Evolutionary conservation across 2,329 filamentous ascomycete species (phyloP), one percentile per base, ranked within the genome.

Genomic region (Apiospora saccharicola): DNA sequence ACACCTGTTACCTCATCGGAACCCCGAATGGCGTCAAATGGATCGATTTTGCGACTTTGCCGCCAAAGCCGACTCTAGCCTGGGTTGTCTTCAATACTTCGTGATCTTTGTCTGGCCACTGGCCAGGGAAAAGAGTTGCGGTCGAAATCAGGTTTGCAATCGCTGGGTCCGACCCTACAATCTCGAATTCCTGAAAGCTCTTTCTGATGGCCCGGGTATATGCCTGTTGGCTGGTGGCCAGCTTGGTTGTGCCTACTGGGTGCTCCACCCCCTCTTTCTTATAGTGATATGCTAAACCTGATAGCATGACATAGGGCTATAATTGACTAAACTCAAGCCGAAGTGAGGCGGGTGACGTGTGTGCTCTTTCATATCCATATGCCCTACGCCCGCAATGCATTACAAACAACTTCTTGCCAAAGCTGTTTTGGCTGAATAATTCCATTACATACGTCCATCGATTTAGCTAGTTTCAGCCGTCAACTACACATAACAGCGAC

Each of bases 291-390:
- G 57, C 57, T 64, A 64, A 64, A 41, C 34, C 34, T 37, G 57
- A n/a, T 64, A 64, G 57, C 57, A 64, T 64, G 57, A 41, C 57
- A 64, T 64, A 64, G 22, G 57, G 57, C 57, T 64, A 64, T 41
- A 14, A 64, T n/a, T 64, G 57, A 64, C 57, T 64, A 41, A 64
- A 41, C 57, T 64, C 30, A 64, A 64, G n/a, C 19, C 34, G 10
- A 41, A 24, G 57, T 41, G 57, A 64, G 57, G 57, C 57, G 34
- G 34, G 30, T 64, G 57, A 64, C 57, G 57, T 64, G 57, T 64
- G 57, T 22, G 57, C 57, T 30, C 26, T 30, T 61, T 30, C 19
- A 22, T 34, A 14, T 8, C 30, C 14, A 24, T 53, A 30, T 51
- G 49, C n/a, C 44, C 44, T 51, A 30, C n/a, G 34, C 19, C 30